Evolutionary conservation across 73 alveolate genomes (phyloP), one percentile per base, ranked within the genome.

Genomic region (Paramecium biaurelia): DNA sequence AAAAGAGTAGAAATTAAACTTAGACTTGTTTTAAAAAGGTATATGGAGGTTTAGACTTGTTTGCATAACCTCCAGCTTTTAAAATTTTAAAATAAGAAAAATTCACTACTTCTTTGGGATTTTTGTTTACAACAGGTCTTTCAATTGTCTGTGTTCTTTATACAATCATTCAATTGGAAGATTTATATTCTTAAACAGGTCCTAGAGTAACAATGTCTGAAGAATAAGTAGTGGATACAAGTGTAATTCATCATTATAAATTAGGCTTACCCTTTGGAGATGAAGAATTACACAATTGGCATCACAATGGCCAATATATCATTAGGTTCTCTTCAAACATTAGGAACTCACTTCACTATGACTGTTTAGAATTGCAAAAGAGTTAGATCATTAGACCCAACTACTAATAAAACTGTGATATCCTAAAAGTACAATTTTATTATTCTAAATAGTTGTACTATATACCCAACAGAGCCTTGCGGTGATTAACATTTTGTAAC

Each of bases 241-340:
- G 26, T 12, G 84, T 63, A 63, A 63, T 9, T 23, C 3, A 26
- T 63, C 11, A 30, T 63, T 23, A 24, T 32, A 26, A 12, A 4
- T 5, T 34, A 72, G 86, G 57, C 86, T 12, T 30, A 28, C 34
- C 63, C 86, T 4, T 18, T 72, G 24, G 32, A 20, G 12, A 72
- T 72, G 86, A 14, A 32, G 12, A 79, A 79, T 79, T 79, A 38
- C 5, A 79, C 90, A 43, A 30, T 79, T 10, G 90, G 76, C 20
- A 24, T 79, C n/a, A 38, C 72, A n/a, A 24, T 79, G 45, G 72
- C 76, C 15, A 42, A 79, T 24, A 10, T 41, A 34, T 37, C 42
- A 21, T 26, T 79, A 7, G 28, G 63, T 24, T 47, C 70, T 30
- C 30, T 79, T 9, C 7, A 32, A 30, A 79, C 76, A 4, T 79